Base-by-base conservation (phyloP, 495 filamentous ascomycete genomes). In the Massariosphaeria phaeospora region DNA sequence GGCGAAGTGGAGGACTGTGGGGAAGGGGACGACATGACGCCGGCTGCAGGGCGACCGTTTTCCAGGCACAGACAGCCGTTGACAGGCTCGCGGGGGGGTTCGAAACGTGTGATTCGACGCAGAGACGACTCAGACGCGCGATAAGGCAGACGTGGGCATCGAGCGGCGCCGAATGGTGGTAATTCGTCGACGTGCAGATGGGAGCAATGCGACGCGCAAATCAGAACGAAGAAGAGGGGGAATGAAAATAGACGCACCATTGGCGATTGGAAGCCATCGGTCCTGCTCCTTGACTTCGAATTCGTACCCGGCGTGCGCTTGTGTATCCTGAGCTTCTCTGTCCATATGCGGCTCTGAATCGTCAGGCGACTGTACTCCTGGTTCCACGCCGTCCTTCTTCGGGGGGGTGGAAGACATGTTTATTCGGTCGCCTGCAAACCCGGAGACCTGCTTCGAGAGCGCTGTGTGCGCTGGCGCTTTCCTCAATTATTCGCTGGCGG, bases 271-370 rank as follows among this genome's bases (percentile, higher is more conserved):
- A 72, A 98, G 84, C 93, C 93, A 98, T 79, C 93, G 78, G 75
- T 98, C 93, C 73, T 98, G 93, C 73, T 98, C 93, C 78, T 98
- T 98, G 73, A 98, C 94, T 75, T 98, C 93, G 72, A 97, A 95
- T 75, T 97, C 93, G 77, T 85, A 90, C 77, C 79, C 79, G 65
- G 75, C 78, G 59, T 83, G 79, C 67, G 72, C 75, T 67, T 79
- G 77, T 67, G 72, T 63, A 67, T 84, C 83, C 72, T 81, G 77
- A 65, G 80, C 75, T 61, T 79, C 80, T 70, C 81, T 79, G 68
- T 85, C 82, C 81, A 86, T 84, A 70, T 78, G 79, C 68, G 83
- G 77, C 48, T 71, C 73, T 74, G 79, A 77, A 70, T 95, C 89
- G 75, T 94, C 89, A 77, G 85, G 84, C 76, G 91, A 95, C 78